These are phyloP conservation scores for Cercis canadensis DNA, from an alignment of 306 rosid genomes.

Conservation along the genomic window DNA sequence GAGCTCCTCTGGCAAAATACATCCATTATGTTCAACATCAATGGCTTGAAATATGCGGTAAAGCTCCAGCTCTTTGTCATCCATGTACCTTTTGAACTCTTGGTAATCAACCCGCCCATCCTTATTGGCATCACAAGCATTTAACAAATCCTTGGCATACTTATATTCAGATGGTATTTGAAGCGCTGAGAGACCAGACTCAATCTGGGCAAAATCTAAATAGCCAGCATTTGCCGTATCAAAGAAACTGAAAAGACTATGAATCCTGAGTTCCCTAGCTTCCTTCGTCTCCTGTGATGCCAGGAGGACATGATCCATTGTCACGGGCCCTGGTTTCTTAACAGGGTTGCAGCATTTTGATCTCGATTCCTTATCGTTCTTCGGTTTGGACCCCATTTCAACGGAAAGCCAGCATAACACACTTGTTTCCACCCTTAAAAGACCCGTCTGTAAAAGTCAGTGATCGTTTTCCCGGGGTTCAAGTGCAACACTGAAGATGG, in stretches of 20 bases:
- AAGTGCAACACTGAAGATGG: slow-evolving; percentile 9
- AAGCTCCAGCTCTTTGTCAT: slow-evolving; percentile 91
- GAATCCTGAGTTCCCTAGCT: slow-evolving; percentile 69
- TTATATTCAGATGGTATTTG: slow-evolving; percentile 83
- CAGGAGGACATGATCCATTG: slow-evolving; percentile 86
- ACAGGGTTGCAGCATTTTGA: slow-evolving; percentile 59
- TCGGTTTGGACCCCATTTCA: slow-evolving; percentile 46
- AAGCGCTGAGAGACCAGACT: slow-evolving; percentile 81
- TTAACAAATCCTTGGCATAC: slow-evolving; percentile 82
- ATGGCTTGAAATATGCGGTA: slow-evolving; percentile 92
- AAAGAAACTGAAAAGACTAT: slow-evolving; percentile 72
- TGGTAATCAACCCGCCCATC: slow-evolving; percentile 80
- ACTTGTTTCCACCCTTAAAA: neutral
- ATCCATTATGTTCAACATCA: slow-evolving; percentile 89
- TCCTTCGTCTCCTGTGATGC: slow-evolving; percentile 89
- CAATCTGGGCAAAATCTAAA: slow-evolving; percentile 72
- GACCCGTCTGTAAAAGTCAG: neutral
- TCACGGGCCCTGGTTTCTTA: slow-evolving; percentile 67
- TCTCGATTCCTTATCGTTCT: slow-evolving; percentile 33
- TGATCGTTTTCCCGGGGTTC: slow-evolving; percentile 14
- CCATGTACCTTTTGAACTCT: slow-evolving; percentile 88
- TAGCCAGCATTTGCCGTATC: slow-evolving; percentile 71
- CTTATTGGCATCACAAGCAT: slow-evolving; percentile 75
- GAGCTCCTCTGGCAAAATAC: slow-evolving; percentile 93
- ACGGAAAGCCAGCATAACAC: slow-evolving; percentile 25